Base-by-base conservation (phyloP, 2,329 filamentous ascomycete genomes). In the Pseudogymnoascus sp. region DNA sequence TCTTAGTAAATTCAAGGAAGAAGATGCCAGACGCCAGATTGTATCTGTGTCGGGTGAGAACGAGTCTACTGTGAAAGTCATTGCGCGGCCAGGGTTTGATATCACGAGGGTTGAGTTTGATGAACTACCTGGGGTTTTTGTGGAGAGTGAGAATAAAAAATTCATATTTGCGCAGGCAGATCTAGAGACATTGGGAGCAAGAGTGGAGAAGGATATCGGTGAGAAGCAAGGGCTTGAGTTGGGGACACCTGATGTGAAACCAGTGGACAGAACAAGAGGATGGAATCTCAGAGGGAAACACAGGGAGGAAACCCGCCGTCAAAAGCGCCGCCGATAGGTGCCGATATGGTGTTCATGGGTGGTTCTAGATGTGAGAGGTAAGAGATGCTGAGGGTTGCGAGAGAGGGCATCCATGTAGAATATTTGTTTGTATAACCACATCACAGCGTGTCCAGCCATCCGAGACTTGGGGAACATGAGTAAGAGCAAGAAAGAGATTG, bases 361-460 rank as follows among this genome's bases (percentile, higher is more conserved):
- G n/a, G 4, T 31, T 31, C 4, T 54, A 31, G 23, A 16, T n/a
- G 7, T 57, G 26, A 18, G 51, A 18, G n/a, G 3, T 34, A 34
- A 18, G 2, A 18, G n/a, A 34, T 34, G 4, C 16, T 10, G 34
- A 11, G 29, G 29, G n/a, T 34, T 18, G 29, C 10, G n/a, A 12
- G n/a, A 12, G 16, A 18, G 29, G 29, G 29, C n/a, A 57, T 57
- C 29, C 8, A 16, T 57, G 51, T 57, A 57, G 10, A 29, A 57
- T 57, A 57, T 57, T 57, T 18, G 51, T 34, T 57, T 57, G 51
- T 57, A 57, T 57, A 34, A 34, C 26, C 14, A 21, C n/a, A 57
- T 34, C n/a, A 31, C n/a, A 4, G 51, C 29, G 51, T 34, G 47
- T 54, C n/a, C 8, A 54, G 26, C 26, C 14, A 54, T 31, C 26